Conservation (phyloP, 1,284 basidiomycete species). For the Bondarzewia mesenterica region DNA sequence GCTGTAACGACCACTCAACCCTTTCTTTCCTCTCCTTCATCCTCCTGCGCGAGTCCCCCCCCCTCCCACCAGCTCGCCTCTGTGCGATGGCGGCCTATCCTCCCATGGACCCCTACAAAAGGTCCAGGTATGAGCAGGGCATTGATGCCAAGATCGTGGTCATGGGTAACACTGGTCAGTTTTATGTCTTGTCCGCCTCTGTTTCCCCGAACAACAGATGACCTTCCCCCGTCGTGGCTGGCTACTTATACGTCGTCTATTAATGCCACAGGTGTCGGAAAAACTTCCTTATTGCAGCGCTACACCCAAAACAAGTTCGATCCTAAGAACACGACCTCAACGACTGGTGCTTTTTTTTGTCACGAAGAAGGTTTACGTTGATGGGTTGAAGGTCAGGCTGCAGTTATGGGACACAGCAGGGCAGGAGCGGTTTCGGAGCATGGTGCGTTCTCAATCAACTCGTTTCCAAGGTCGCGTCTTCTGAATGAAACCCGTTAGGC, state of each 20-base stretch:
- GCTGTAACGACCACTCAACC: constrained; percentile 6
- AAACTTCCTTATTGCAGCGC: constrained; percentile 88
- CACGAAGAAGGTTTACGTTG: constrained; percentile 87
- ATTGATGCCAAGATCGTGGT: constrained; percentile 96
- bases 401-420: constrained; percentile 96
- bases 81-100: constrained; percentile 26
- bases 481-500: constrained; percentile 41
- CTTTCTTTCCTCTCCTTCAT: constrained; percentile 7
- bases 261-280: constrained; percentile 69
- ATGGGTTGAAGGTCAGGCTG: constrained; percentile 81
- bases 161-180: constrained; percentile 86
- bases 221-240: not conserved
- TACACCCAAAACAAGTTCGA: constrained; percentile 91
- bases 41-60: constrained; percentile 13
- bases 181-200: constrained; percentile 8
- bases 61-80: constrained; percentile 15
- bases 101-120: constrained; percentile 52
- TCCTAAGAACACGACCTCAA: constrained; percentile 80
- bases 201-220: not conserved
- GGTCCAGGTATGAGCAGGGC: constrained; percentile 65
- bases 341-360: constrained; percentile 92
- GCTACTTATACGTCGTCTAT: constrained; percentile 1
- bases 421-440: constrained; percentile 93
- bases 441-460: constrained; percentile 46
- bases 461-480: constrained; percentile 6